Evolutionary conservation across 1,139 yeast species (phyloP), one percentile per base, ranked within the genome.

Genomic region (Chernovozyma sophiae-reginae): DNA sequence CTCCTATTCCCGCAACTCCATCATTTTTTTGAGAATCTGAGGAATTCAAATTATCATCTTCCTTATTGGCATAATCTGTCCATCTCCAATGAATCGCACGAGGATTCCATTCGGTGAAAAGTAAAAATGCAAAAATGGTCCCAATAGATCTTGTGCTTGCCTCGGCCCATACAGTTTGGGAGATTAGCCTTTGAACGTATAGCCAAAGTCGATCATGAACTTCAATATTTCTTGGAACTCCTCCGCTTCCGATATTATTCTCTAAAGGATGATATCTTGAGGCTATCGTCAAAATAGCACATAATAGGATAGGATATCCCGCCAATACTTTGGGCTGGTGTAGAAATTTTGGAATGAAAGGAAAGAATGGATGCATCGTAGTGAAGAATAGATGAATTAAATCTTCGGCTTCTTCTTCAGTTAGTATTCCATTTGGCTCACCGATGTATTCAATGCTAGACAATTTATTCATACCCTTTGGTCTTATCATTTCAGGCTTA

Each of bases 51-150:
- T 48, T 54, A 36, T 68, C 72, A 17, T 65, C 74, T 2, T 75
- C 75, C 32, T 64, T 60, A 48, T 86, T 86, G 3, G 96, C 96
- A 60, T 86, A 87, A 58, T 89, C 97, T 0, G 80, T 68, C 84
- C 90, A 82, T 44, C 89, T 65, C 81, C 89, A 84, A 57, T 89
- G 96, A 43, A 89, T 87, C 4, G 96, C 96, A 38, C 96, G 66
- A 2, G 96, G 96, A 50, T 87, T 87, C 97, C 97, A 89, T 56
- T 89, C 96, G 0, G 96, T 86, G 48, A 89, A 82, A n/a, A 90
- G 62, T 33, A 89, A 62, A 53, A 89, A 86, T 1, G 96, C 90
- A 48, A 84, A 73, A 5, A 87, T 81, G 0, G 96, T 87, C 1
- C 96, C 96, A 5, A 87, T 77, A 0, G 94, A 82, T 44, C 96